Evolutionary conservation across 257 asterid genomes (phyloP), one percentile per base, ranked within the genome.

Genomic region (Solanum arcanum): DNA sequence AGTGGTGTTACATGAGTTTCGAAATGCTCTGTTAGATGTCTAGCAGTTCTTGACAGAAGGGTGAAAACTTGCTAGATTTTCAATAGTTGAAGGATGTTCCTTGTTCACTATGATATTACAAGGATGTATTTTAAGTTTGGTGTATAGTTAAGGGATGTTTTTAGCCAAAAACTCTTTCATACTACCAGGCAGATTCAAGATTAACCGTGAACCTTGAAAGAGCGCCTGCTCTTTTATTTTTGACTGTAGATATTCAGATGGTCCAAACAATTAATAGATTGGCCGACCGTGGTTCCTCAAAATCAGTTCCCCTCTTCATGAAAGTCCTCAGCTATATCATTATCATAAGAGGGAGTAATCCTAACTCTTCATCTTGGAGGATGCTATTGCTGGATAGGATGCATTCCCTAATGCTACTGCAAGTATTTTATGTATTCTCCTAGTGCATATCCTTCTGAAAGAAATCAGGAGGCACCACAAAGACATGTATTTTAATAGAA

Each of bases 351-450:
- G 85, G 39, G 18, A 80, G 29, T 80, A 25, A 80, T 80, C 85
- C 85, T 18, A 80, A 80, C 46, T 80, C 85, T 80, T 80, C 85
- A 80, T 80, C 85, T 49, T 80, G 84, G 84, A 80, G 84, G 7
- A 80, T 80, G 68, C 18, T 80, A 29, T 49, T 3, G 20, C 29
- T 80, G 46, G 41, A 80, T 29, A 49, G 69, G 69, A 80, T 47
- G 46, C 60, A 49, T 29, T 80, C 25, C n/a, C 25, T 80, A 80
- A 18, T 49, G 44, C 85, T 49, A 49, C 46, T 9, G 68, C 31
- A 29, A 80, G 85, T 49, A 49, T 47, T 64, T 80, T 33, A 18
- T 47, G 68, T 18, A 49, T 80, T 80, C 85, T 29, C 66, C 68
- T 47, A 80, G 29, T 29, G 85, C 42, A 80, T 47, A 47, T 47